Evolutionary conservation across 2,329 filamentous ascomycete genomes (phyloP), one percentile per base, ranked within the genome.

Genomic region (Colletotrichum brevisporum): DNA sequence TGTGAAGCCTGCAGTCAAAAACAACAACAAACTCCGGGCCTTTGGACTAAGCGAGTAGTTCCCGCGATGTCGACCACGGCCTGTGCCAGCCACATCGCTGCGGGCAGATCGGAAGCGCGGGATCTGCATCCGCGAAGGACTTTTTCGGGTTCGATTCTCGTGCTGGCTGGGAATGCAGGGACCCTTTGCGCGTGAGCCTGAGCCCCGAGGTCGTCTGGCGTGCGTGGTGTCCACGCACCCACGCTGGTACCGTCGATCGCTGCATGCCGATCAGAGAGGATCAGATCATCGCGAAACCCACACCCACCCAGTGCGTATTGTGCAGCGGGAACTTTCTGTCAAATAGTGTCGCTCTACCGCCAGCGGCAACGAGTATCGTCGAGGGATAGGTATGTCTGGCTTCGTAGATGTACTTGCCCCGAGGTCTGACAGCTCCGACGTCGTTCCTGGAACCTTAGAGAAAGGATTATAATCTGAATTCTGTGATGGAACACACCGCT

Each of bases 191-290:
- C 45, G 41, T 16, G 53, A 56, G 64, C 57, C 58, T 47, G 51
- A 47, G 50, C 58, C 57, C 58, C 39, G 51, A 47, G 50, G 58
- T 52, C 47, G 43, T 43, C 36, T 27, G 51, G 51, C 43, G 41
- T 39, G 59, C 52, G 36, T 55, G 45, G 52, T 62, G 59, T 27
- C 59, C 53, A 67, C 64, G 39, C 57, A 39, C 39, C 59, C 53
- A 67, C 64, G 39, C 57, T 52, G 36, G 59, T 52, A 36, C n/a
- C 31, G 66, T 57, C 55, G 67, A 69, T 69, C 67, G 13, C 51
- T 67, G 67, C 62, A 61, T 56, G 67, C 36, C 45, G 51, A 66
- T 56, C 66, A 12, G 43, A 12, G 43, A 45, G 50, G 66, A 55
- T 61, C 55, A 67, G 45, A 48, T 61, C 62, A 56, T 56, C 26